These are phyloP conservation scores for Conticribra guillardii DNA, from an alignment of 108 stramenopile species.

Conservation along the genomic window DNA sequence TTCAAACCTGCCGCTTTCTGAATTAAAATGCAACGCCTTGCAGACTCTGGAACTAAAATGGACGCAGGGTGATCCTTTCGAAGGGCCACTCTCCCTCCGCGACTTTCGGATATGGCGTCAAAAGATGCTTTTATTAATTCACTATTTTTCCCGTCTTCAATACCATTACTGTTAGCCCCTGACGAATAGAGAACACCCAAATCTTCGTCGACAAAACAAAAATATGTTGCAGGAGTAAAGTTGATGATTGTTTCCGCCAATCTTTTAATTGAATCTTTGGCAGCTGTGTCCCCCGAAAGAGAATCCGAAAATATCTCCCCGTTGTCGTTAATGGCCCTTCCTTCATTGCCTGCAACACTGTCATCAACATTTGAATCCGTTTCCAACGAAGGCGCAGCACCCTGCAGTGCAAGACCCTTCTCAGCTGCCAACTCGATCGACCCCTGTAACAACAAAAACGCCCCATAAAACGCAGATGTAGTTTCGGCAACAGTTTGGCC, in stretches of 20 bases:
- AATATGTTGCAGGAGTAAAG: conserved; percentile 44
- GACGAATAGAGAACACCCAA: conserved; percentile 35
- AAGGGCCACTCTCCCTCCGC: conserved; percentile 66
- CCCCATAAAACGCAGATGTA: conserved; percentile 58
- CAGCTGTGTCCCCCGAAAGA: background rate
- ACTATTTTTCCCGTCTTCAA: conserved; percentile 41
- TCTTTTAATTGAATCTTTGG: conserved; percentile 17
- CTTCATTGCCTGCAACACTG: too few species aligned
- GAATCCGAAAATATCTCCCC: background rate
- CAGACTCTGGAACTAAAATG: conserved; percentile 33
- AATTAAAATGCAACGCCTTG: conserved; percentile 67
- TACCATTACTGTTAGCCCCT: background rate
- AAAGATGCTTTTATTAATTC: conserved; percentile 29
- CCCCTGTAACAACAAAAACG: conserved; percentile 74
- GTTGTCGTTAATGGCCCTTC: too few species aligned
- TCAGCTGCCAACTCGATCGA: conserved; percentile 73
- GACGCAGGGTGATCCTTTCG: conserved; percentile 64
- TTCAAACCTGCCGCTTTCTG: conserved; percentile 57
- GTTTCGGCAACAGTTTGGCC: conserved; percentile 52
- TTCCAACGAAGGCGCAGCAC: conserved; percentile 1
- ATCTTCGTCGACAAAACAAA: conserved; percentile 28
- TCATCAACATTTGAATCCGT: background rate
- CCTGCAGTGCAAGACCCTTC: conserved; percentile 12
- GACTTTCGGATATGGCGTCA: conserved; percentile 33
- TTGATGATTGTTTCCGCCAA: conserved; percentile 33